phyloP scores from a whole-genome alignment of 495 filamentous ascomycete species.

The Hypoxylon lenormandii region DNA sequence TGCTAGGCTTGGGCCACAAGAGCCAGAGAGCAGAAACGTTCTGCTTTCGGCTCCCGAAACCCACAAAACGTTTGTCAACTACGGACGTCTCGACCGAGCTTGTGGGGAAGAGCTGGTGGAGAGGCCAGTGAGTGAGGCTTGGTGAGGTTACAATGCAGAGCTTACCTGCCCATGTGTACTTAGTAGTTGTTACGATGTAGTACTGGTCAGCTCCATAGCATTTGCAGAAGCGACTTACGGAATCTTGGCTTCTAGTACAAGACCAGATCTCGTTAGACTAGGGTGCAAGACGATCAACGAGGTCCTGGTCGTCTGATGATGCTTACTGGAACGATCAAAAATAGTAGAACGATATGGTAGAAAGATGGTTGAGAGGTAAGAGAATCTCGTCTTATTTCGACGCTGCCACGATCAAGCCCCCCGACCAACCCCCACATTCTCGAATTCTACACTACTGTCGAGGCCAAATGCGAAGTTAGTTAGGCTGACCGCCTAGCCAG shows the following conservation, averaged over 20 bases:
- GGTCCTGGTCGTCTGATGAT: neutral
- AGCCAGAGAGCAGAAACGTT: no score
- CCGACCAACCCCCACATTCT: neutral
- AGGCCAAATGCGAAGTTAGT: neutral
- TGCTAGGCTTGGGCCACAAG: constrained; percentile 7
- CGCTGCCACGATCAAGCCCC: neutral
- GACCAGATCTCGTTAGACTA: constrained; percentile 15
- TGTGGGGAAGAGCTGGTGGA: constrained; percentile 41
- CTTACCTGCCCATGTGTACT: constrained; percentile 17
- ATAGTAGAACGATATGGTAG: neutral
- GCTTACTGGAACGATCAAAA: neutral
- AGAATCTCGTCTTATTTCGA: neutral
- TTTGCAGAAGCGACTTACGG: constrained; percentile 14
- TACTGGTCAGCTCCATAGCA: constrained; percentile 5
- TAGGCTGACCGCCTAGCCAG: constrained; percentile 22
- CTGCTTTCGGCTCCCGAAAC: constrained; percentile 14
- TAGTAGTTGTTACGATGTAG: constrained; percentile 12
- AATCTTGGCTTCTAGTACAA: constrained; percentile 18
- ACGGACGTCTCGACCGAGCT: constrained; percentile 27
- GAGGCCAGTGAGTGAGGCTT: constrained; percentile 20
- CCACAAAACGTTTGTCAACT: constrained; percentile 26
- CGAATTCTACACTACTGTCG: no score
- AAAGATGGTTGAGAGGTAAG: neutral
- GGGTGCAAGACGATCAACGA: neutral
- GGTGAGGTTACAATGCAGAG: constrained; percentile 32